A percentile compares a stretch with the other conserved stretches of the same genome.
phyloP scores from a whole-genome alignment of 1,284 basidiomycete species.

The Inonotus obliquus region DNA sequence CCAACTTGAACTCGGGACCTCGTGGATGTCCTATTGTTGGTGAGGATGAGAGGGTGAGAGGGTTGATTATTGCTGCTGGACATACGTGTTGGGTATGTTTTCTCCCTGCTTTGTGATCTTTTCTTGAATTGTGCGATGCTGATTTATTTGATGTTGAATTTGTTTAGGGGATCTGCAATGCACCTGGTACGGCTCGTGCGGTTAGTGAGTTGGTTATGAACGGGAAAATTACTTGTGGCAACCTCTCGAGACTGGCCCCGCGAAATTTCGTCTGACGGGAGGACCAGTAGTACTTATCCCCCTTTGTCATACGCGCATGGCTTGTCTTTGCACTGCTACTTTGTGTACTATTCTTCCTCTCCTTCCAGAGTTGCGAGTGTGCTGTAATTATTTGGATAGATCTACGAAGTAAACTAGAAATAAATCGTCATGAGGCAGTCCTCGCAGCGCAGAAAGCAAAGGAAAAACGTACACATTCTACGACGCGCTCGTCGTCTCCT shows the following conservation, averaged over 20 bases:
- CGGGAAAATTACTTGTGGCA: conserved; percentile 46
- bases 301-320: neutral
- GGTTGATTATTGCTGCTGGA: conserved; percentile 58
- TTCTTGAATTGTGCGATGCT: neutral
- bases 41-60: conserved; percentile 45
- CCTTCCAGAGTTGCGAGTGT: no score
- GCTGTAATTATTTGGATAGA: neutral
- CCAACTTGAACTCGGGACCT: conserved; percentile 37
- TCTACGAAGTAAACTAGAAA: neutral
- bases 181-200: conserved; percentile 60
- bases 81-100: conserved; percentile 63
- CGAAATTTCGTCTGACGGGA: conserved; percentile 33
- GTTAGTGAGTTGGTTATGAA: conserved; percentile 56
- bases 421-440: no score
- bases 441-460: neutral
- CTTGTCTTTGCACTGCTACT: no score
- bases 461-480: neutral
- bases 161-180: conserved; percentile 64
- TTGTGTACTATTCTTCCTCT: no score
- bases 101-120: neutral
- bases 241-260: conserved; percentile 45
- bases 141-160: no score
- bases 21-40: conserved; percentile 60
- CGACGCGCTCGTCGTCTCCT: conserved; percentile 4
- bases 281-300: neutral